Evolutionary conservation across 1,139 yeast genomes (phyloP).

Genomic region (Suhomyces bribrorum): DNA sequence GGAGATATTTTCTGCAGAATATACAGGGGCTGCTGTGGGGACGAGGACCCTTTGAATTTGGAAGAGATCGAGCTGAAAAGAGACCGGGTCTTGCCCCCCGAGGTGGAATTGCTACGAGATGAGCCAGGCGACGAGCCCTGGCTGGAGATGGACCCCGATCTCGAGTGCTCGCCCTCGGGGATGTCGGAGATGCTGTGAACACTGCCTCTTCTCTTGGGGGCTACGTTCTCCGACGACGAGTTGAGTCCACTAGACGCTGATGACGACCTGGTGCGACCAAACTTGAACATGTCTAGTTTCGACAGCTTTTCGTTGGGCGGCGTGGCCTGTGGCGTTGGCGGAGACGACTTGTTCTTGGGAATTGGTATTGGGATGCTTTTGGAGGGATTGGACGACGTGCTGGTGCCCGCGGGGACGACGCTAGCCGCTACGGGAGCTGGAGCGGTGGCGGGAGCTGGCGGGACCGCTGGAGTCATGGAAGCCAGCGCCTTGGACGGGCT

Average conservation of each 20-base stretch:
- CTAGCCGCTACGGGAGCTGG: no score
- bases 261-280: conserved; percentile 35
- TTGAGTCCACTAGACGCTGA: conserved; percentile 24
- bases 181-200: conserved; percentile 9
- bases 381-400: conserved; percentile 6
- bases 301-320: conserved; percentile 17
- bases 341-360: conserved; percentile 4
- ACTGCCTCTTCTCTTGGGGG: conserved; percentile 20
- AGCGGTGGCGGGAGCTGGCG: background rate
- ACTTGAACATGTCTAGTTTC: conserved; percentile 27
- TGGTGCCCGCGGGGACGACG: background rate
- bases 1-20: background rate
- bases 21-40: conserved; percentile 3
- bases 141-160: conserved; percentile 6
- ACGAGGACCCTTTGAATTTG: conserved; percentile 43
- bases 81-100: conserved; percentile 41
- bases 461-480: background rate
- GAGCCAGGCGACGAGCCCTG: conserved; percentile 20
- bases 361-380: background rate
- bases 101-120: conserved; percentile 27
- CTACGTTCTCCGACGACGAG: conserved; percentile 1
- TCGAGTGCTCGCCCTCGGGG: background rate
- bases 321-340: conserved; percentile 3
- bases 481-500: background rate
- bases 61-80: conserved; percentile 56